Evolutionary conservation across 768 basidiomycete genomes (phyloP).

Genomic region (Leucosporidium scottii): DNA sequence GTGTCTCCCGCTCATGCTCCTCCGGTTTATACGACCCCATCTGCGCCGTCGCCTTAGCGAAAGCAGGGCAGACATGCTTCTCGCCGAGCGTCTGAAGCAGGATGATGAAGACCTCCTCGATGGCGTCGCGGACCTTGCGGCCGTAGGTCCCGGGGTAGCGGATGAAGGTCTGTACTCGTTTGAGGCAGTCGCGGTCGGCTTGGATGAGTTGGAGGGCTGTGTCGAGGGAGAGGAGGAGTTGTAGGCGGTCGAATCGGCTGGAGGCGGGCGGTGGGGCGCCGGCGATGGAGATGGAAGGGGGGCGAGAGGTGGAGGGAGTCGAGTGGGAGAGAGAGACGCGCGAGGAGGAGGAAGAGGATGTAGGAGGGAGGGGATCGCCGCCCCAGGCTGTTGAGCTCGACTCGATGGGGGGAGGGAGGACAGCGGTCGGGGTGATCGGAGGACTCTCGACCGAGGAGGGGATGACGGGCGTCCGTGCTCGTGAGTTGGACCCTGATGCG

Average conservation of each 20-base stretch:
- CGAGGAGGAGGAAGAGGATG: not conserved
- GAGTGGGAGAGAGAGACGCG: not conserved
- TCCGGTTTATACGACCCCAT: constrained; percentile 86
- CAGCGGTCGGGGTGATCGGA: not conserved
- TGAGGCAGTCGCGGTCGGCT: constrained; percentile 79
- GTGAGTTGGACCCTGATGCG: not conserved
- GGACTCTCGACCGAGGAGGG: not conserved
- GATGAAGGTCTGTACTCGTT: constrained; percentile 83
- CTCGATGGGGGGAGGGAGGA: not conserved
- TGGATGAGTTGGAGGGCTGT: constrained; percentile 86
- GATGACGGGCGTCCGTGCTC: not conserved
- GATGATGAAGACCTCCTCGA: constrained; percentile 87
- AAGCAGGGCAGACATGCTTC: constrained; percentile 72
- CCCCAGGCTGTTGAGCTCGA: not conserved
- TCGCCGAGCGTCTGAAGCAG: constrained; percentile 70
- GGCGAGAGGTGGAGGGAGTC: no score
- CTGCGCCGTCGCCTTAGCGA: constrained; percentile 73
- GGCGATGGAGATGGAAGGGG: not conserved
- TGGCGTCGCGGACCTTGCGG: constrained; percentile 76
- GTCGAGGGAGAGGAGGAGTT: constrained; percentile 85
- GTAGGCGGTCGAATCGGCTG: constrained; percentile 46
- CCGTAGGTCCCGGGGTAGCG: constrained; percentile 83
- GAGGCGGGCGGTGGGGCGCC: not conserved
- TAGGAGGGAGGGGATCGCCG: not conserved
- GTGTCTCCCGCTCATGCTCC: constrained; percentile 54